phyloP scores from a whole-genome alignment of 768 basidiomycete species.

The Strobilomyces dryophilus region DNA sequence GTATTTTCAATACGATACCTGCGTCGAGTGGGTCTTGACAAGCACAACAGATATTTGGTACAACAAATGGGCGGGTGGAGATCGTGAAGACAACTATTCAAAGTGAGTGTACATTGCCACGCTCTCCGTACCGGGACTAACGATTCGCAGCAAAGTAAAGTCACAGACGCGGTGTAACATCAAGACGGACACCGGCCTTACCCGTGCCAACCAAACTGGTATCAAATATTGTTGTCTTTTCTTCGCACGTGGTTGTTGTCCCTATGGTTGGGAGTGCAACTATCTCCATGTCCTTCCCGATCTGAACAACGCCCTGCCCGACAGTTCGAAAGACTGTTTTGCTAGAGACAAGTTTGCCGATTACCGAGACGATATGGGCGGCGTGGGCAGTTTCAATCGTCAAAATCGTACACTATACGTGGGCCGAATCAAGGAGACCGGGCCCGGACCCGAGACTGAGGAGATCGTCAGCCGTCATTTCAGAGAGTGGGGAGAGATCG shows the following conservation, averaged over 20 bases:
- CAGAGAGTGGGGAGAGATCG: constrained; percentile 92
- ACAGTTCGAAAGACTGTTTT: constrained; percentile 95
- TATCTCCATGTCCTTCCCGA: constrained; percentile 90
- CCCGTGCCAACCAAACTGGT: constrained; percentile 90
- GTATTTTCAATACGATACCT: constrained; percentile 27
- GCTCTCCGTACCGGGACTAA: constrained; percentile 4
- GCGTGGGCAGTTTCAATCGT: constrained; percentile 93
- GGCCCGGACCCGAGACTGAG: constrained; percentile 84
- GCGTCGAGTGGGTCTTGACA: constrained; percentile 5
- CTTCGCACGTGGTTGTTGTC: constrained; percentile 95
- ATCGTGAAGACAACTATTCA: constrained; percentile 93
- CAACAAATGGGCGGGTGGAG: constrained; percentile 99
- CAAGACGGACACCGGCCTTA: constrained; percentile 85
- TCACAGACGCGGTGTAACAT: constrained; percentile 91
- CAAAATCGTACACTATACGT: constrained; percentile 95
- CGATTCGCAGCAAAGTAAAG: constrained; percentile 71
- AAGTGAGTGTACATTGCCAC: constrained; percentile 52
- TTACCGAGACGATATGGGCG: constrained; percentile 99
- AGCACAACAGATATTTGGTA: constrained; percentile 84
- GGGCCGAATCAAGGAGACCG: constrained; percentile 90
- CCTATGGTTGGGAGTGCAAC: constrained; percentile 97
- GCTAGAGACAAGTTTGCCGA: constrained; percentile 95
- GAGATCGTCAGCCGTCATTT: constrained; percentile 90
- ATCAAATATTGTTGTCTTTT: constrained; percentile 94
- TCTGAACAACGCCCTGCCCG: constrained; percentile 63